Percentiles rank a stretch among this genome's conserved stretches.
phyloP scores from a whole-genome alignment of 345 rosid genomes.

The Raphanus sativus region DNA sequence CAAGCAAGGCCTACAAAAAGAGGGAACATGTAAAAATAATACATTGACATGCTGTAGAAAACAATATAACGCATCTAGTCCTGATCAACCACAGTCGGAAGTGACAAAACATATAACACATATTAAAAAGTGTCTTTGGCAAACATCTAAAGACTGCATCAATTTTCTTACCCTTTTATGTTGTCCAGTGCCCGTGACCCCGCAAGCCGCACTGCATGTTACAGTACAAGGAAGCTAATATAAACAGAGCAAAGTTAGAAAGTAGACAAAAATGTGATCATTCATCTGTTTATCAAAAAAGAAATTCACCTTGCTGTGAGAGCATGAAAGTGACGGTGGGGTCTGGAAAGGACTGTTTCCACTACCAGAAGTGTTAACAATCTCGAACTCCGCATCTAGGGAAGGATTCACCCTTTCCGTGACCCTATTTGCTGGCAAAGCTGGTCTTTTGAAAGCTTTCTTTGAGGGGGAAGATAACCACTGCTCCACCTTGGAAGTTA shows the following conservation, averaged over 20 bases:
- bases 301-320: conserved; percentile 56
- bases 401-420: conserved; percentile 50
- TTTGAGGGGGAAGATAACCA: conserved; percentile 52
- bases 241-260: conserved; percentile 22
- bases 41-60: neutral
- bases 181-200: conserved; percentile 48
- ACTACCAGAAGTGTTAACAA: conserved; percentile 37
- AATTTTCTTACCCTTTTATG: conserved; percentile 72
- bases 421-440: conserved; percentile 38
- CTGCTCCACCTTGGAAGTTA: conserved; percentile 46
- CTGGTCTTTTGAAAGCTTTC: conserved; percentile 43
- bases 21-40: conserved; percentile 10
- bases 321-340: conserved; percentile 76
- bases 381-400: conserved; percentile 35
- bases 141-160: conserved; percentile 7
- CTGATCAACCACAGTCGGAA: conserved; percentile 9
- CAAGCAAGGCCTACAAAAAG: conserved; percentile 69
- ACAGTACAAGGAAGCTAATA: conserved; percentile 32
- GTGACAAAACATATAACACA: neutral
- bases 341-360: conserved; percentile 85
- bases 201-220: conserved; percentile 46
- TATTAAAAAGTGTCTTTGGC: neutral
- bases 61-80: conserved; percentile 18
- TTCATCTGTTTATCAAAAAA: conserved; percentile 12
- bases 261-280: conserved; percentile 9